Conservation (phyloP, 352 stramenopile species). For the Peronospora farinosa region DNA sequence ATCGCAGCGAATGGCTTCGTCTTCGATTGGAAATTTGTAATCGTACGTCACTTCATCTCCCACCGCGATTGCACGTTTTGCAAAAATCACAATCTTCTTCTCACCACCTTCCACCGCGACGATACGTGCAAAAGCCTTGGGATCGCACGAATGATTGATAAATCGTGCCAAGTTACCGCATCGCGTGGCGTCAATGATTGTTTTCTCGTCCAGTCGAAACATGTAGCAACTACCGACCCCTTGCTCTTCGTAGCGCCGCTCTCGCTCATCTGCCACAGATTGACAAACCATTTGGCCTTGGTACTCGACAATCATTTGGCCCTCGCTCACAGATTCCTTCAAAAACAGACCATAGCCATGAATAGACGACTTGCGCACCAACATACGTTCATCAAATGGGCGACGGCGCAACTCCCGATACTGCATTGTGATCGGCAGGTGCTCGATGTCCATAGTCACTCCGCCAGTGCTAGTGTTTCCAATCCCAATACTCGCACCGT, state of each 20-base stretch:
- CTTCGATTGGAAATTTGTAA: constrained; percentile 96
- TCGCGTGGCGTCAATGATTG: constrained; percentile 92
- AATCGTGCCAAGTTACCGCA: constrained; percentile 92
- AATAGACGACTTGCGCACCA: constrained; percentile 91
- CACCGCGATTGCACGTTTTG: constrained; percentile 83
- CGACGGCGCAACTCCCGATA: constrained; percentile 90
- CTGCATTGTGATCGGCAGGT: constrained; percentile 82
- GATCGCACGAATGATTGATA: constrained; percentile 95
- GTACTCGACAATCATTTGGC: constrained; percentile 97
- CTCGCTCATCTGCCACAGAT: constrained; percentile 87
- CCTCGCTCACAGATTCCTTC: constrained; percentile 84
- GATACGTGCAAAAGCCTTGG: constrained; percentile 92
- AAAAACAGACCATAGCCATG: constrained; percentile 96
- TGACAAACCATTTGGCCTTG: constrained; percentile 91
- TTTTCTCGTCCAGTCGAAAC: constrained; percentile 92
- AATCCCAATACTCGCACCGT: constrained; percentile 7
- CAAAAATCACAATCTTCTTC: constrained; percentile 96
- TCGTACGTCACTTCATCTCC: constrained; percentile 95
- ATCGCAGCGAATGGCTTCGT: constrained; percentile 90
- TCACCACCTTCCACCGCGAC: constrained; percentile 78
- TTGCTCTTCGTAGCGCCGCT: constrained; percentile 91
- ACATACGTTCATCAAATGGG: constrained; percentile 86
- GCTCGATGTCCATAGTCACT: constrained; percentile 73
- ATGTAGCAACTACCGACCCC: constrained; percentile 96
- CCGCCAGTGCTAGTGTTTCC: constrained; percentile 18